Percentiles rank a stretch among this genome's conserved stretches.
phyloP scores from a whole-genome alignment of 139 green algal species.

The Micromonas commoda region DNA sequence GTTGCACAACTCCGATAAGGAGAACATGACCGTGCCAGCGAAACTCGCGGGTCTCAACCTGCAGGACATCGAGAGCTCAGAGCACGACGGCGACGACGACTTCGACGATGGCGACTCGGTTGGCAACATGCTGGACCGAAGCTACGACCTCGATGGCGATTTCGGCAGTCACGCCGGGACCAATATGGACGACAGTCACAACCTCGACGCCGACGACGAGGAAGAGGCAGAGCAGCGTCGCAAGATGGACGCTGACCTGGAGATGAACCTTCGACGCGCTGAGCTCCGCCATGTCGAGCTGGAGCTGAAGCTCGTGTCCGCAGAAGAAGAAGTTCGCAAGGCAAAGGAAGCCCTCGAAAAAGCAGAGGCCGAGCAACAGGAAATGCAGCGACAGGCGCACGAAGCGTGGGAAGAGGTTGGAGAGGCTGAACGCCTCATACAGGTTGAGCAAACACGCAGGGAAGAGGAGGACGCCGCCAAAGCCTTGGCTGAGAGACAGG shows the following conservation, averaged over 20 bases:
- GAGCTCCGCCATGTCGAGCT: constrained; percentile 14
- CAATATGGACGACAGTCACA: neutral
- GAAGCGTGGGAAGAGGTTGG: constrained; percentile 6
- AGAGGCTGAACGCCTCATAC: neutral
- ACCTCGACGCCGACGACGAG: neutral
- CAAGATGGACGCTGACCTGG: constrained; percentile 2
- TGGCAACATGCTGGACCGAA: too few relatives aligned
- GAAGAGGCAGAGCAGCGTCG: neutral
- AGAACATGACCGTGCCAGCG: too few relatives aligned
- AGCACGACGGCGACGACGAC: neutral
- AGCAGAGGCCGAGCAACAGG: neutral
- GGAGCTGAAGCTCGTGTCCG: neutral
- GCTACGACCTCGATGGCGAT: neutral
- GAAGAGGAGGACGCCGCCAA: neutral
- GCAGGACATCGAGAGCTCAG: neutral
- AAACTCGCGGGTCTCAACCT: too few relatives aligned
- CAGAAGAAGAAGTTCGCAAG: neutral
- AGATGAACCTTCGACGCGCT: constrained; percentile 1
- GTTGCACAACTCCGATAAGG: too few relatives aligned
- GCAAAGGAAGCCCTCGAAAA: neutral
- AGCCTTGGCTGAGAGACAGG: neutral
- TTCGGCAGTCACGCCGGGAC: neutral
- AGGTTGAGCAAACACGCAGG: neutral
- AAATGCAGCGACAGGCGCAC: neutral
- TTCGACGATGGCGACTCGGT: neutral